Base-by-base conservation (phyloP, 2,329 filamentous ascomycete genomes). In the Phoma sp. region DNA sequence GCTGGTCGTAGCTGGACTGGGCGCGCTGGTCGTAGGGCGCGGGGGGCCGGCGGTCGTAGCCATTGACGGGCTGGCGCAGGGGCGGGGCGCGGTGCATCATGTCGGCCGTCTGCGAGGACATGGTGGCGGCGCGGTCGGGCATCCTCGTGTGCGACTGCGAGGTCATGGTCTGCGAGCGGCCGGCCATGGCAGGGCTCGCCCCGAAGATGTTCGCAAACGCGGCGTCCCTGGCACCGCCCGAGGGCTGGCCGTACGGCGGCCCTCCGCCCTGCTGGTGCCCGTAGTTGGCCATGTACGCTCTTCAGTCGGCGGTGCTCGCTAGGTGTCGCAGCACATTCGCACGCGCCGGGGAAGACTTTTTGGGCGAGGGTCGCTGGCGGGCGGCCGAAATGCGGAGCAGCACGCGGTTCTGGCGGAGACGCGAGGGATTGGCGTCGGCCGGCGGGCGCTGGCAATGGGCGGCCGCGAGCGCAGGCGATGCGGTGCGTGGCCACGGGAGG, bases 171-270 rank as follows among this genome's bases (percentile, higher is more conserved):
- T 97, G 93, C 53, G 93, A 96, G 74, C 95, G 89, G 53, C 93
- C 93, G 38, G 91, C 68, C 71, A 73, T 67, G 57, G 71, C 86
- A 39, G 92, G 92, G 61, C 91, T 92, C 61, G 91, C 87, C 65
- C 93, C 95, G 74, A 98, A 99, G 73, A 98, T 98, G 78, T 93
- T 93, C 63, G 90, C 92, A 77, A 96, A 99, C 62, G 93, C 95
- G 65, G 92, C 91, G 85, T 99, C 93, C 78, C 95, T 89, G 78
- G 95, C 91, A 56, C 81, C 78, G 12, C 53, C 65, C 33, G 82
- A 78, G 46, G 82, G 74, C 71, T 81, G 79, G 57, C 80, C 82
- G 72, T 84, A 81, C 54, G 73, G 73, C 57, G 80, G 75, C 73
- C 83, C 78, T 61, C 74, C 74, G 66, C 84, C 83, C 73, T 85